A percentile compares a stretch with the other conserved stretches of the same genome.
These are phyloP conservation scores for Anastatica hierochuntica DNA, from an alignment of 345 rosid species.

Conservation along the genomic window DNA sequence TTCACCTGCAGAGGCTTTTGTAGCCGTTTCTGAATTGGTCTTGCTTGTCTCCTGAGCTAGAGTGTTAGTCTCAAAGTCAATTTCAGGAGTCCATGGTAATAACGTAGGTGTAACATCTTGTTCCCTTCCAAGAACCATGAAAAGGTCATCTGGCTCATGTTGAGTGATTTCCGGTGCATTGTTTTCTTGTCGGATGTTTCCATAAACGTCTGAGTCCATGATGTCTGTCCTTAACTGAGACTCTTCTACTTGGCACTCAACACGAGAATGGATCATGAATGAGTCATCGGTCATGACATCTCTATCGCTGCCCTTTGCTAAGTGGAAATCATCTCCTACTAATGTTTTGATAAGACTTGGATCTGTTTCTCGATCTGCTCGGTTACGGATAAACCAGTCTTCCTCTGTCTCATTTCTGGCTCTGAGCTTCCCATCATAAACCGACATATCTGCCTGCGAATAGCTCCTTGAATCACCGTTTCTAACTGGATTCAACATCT, in stretches of 20 bases:
- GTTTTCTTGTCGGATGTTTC: conserved; percentile 34
- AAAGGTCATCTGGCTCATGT: conserved; percentile 87
- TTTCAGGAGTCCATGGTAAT: conserved; percentile 69
- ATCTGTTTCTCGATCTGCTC: conserved; percentile 28
- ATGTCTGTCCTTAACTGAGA: conserved; percentile 44
- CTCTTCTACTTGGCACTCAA: conserved; percentile 37
- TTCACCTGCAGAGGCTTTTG: conserved; percentile 22
- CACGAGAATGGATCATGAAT: conserved; percentile 69
- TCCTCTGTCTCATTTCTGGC: conserved; percentile 49
- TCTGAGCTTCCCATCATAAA: conserved; percentile 34
- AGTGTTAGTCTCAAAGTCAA: conserved; percentile 49
- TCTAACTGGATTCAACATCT: conserved; percentile 40
- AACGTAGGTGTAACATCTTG: conserved; percentile 33
- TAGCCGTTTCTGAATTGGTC: conserved; percentile 27
- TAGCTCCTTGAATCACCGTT: conserved; percentile 26
- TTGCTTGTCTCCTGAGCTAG: conserved; percentile 31
- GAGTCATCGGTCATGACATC: conserved; percentile 70
- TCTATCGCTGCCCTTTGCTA: conserved; percentile 32
- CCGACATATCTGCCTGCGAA: conserved; percentile 26
- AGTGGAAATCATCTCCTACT: conserved; percentile 23
- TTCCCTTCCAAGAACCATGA: conserved; percentile 77
- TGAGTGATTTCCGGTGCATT: conserved; percentile 23
- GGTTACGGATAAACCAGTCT: conserved; percentile 59
- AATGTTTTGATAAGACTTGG: conserved; percentile 32
- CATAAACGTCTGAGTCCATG: conserved; percentile 53